Evolutionary conservation across 495 filamentous ascomycete genomes (phyloP), one percentile per base, ranked within the genome.

Genomic region (Penicillium bovifimosum): DNA sequence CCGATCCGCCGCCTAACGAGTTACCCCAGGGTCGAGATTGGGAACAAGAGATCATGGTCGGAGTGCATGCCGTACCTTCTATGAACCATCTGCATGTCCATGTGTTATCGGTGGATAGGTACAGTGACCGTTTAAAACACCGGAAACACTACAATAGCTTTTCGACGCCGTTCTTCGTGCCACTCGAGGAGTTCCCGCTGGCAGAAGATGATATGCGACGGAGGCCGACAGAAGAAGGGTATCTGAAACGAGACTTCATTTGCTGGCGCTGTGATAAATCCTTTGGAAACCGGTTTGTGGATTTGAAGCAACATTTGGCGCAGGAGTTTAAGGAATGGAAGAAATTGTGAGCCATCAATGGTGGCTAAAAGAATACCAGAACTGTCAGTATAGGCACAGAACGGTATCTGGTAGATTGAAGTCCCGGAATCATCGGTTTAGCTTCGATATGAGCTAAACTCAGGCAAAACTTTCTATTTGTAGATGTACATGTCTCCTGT

Each of bases 81-180:
- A 96, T 98, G 93, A 85, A 82, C 47, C 89, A 96, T 69, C 67
- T 98, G 48, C 93, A 98, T 67, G 76, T 98, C 14, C 93, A 98
- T 69, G 81, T 98, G 32, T 65, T 98, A 28, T 84, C 85, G 14
- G 69, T 76, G 28, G 93, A 98, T 66, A 78, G 84, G 64, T 71
- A 79, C 48, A 88, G 84, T 39, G 79, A 84, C 29, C 76, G 73
- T 24, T 55, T 96, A 61, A 88, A 86, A 70, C 83, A 91, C 62
- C 72, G 80, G 48, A 95, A 91, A 63, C 93, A 98, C 72, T 97
- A 96, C 70, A 91, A 91, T 63, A 89, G 84, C 56, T 96, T 98
- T 69, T 78, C 82, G 17, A 96, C 90, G 31, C 76, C 78, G n/a
- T 98, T 98, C 64, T 85, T 98, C 24, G 77, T 96, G 2, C 72